A percentile compares a stretch with the other conserved stretches of the same genome.
phyloP scores from a whole-genome alignment of 768 basidiomycete species.

The Pholiota microspora region DNA sequence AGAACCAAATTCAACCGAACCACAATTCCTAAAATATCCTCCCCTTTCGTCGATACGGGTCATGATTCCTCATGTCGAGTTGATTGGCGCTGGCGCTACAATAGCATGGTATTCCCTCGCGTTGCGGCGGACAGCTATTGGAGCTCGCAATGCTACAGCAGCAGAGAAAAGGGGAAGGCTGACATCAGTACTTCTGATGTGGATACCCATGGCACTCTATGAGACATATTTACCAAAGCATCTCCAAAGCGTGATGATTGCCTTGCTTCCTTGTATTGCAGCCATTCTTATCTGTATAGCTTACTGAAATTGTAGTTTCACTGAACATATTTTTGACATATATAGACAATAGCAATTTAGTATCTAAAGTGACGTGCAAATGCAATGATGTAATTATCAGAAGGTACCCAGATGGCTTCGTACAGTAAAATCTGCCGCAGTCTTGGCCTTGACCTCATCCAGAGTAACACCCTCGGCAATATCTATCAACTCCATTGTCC shows the following conservation, averaged over 20 bases:
- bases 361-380: background rate
- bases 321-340: background rate
- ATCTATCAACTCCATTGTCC: slow-evolving; percentile 74
- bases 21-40: slow-evolving; percentile 16
- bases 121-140: slow-evolving; percentile 49
- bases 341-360: background rate
- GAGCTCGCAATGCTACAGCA: slow-evolving; percentile 8
- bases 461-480: slow-evolving; percentile 81
- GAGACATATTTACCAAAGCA: background rate
- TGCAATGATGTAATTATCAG: slow-evolving; percentile 23
- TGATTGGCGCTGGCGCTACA: slow-evolving; percentile 63
- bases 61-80: slow-evolving; percentile 43
- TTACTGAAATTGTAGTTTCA: background rate
- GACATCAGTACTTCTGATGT: slow-evolving; percentile 42
- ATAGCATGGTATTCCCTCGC: slow-evolving; percentile 68
- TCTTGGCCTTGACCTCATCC: slow-evolving; percentile 85
- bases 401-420: slow-evolving; percentile 47
- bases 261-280: background rate
- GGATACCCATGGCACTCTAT: slow-evolving; percentile 35
- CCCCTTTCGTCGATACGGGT: slow-evolving; percentile 25
- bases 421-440: slow-evolving; percentile 78
- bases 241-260: background rate
- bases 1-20: slow-evolving; percentile 33
- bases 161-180: slow-evolving; percentile 29
- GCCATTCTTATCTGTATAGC: background rate